Base-by-base conservation (phyloP, 2,329 filamentous ascomycete species). In the Chrysoporthe puriensis region DNA sequence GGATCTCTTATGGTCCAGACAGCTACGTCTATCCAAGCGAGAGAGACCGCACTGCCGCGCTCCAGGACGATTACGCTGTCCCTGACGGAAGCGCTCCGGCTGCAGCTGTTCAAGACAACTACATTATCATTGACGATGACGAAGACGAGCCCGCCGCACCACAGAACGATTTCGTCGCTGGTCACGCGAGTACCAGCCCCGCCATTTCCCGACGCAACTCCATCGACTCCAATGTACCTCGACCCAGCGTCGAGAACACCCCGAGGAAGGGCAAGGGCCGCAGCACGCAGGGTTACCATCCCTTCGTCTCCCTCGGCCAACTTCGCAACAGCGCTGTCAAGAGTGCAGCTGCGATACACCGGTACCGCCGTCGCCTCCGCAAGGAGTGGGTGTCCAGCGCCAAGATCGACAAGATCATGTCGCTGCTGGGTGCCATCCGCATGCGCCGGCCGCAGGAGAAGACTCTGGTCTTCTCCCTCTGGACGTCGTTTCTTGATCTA, bases 401-500 rank as follows among this genome's bases (percentile, higher is more conserved):
- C 2, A 78, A 78, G 63, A 76, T 72, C 36, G 71, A 74, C 48
- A 76, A 74, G 67, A 73, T 73, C 34, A 75, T 78, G 73, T 73
- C 77, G 48, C 50, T 78, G 34, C 63, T 78, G 4, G 14, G 46
- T 18, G 66, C 59, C 21, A 76, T 77, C 40, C 70, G 71, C 16
- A 57, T 69, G 18, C 68, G 73, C 18, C 64, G 73, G n/a, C 72
- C 73, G 3, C 2, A 64, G 3, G 75, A 76, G 66, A 78, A 78
- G 66, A 76, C 74, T 2, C 71, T 78, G 0, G 62, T 78, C 16
- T 78, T 78, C 60, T 76, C 74, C 58, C 71, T 76, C 16, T 78
- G 75, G 71, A 76, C 76, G 0, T 77, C 76, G 1, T 78, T 78
- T 66, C 73, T 78, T 21, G 76, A 78, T 46, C 62, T 77, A 2